Percentiles rank a stretch among this genome's conserved stretches.
phyloP scores from a whole-genome alignment of 495 filamentous ascomycete species.

The Parathielavia hyrcaniae region DNA sequence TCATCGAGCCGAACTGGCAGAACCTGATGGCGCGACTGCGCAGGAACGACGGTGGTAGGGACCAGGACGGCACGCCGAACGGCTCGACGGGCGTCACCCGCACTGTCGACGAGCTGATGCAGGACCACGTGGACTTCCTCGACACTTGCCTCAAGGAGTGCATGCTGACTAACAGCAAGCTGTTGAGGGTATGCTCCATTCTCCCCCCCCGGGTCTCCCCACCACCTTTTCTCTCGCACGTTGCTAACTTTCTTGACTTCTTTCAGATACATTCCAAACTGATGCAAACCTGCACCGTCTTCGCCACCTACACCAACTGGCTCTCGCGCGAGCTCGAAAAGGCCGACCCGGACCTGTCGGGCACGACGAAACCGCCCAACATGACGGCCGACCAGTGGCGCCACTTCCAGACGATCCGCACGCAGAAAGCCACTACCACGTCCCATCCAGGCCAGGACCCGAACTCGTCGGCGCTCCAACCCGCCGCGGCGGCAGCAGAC shows the following conservation, averaged over 20 bases:
- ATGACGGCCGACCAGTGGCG: constrained; percentile 52
- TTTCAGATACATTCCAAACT: constrained; percentile 88
- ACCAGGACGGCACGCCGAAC: constrained; percentile 25
- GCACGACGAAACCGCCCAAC: constrained; percentile 43
- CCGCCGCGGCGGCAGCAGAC: background rate
- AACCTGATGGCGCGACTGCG: constrained; percentile 78
- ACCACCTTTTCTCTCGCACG: background rate
- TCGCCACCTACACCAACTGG: constrained; percentile 75
- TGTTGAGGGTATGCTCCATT: constrained; percentile 63
- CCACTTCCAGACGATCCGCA: constrained; percentile 39
- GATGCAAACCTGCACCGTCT: constrained; percentile 85
- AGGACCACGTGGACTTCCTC: constrained; percentile 96
- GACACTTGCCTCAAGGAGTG: constrained; percentile 98
- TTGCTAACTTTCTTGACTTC: background rate
- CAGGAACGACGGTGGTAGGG: constrained; percentile 50
- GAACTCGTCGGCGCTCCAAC: constrained; percentile 3
- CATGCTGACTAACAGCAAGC: constrained; percentile 94
- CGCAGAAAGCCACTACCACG: constrained; percentile 27
- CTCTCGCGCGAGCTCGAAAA: constrained; percentile 72
- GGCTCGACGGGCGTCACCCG: constrained; percentile 48
- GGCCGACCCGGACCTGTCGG: constrained; percentile 65
- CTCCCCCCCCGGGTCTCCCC: background rate
- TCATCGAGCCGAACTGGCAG: constrained; percentile 97
- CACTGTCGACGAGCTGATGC: constrained; percentile 96
- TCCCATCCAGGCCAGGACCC: constrained; percentile 9